These are phyloP conservation scores for Fusarium xylarioides DNA, from an alignment of 2,329 filamentous ascomycete genomes.

Conservation along the genomic window DNA sequence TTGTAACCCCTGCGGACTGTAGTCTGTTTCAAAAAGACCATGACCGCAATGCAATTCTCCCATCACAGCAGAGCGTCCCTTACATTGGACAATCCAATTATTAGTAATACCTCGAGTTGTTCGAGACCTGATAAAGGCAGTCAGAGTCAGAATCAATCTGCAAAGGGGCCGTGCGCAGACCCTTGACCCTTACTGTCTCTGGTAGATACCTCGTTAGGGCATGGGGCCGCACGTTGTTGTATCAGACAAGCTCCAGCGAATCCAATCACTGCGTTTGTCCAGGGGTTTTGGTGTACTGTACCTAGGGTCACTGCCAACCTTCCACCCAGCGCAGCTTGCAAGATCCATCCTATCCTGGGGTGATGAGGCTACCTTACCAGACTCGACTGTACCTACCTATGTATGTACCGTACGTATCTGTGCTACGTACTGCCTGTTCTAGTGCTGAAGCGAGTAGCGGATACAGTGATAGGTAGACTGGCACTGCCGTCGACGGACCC, in stretches of 20 bases:
- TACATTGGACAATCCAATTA: conserved; percentile 17
- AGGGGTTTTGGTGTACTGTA: conserved; percentile 24
- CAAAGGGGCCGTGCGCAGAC: conserved; percentile 35
- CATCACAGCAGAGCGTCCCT: conserved; percentile 25
- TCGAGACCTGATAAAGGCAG: conserved; percentile 24
- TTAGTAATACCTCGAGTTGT: conserved; percentile 37
- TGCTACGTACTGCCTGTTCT: background rate
- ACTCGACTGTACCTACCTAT: background rate
- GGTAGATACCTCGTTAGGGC: conserved; percentile 37
- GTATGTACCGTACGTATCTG: conserved; percentile 9
- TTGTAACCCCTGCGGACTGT: no score
- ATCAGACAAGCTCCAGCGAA: conserved; percentile 24
- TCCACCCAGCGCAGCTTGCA: conserved; percentile 13
- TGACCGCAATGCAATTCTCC: conserved; percentile 1
- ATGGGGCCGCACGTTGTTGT: conserved; percentile 40
- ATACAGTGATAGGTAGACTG: background rate
- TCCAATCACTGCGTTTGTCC: conserved; percentile 23
- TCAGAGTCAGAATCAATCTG: conserved; percentile 4
- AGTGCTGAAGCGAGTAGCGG: conserved; percentile 25
- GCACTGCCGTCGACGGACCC: conserved; percentile 27
- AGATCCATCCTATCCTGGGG: conserved; percentile 15
- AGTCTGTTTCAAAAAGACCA: conserved; percentile 34
- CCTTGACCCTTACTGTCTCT: conserved; percentile 36
- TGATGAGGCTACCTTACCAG: conserved; percentile 34
- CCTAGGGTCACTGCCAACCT: conserved; percentile 32